These are phyloP conservation scores for Hypoxylon sp. DNA, from an alignment of 2,329 filamentous ascomycete species.

Conservation along the genomic window DNA sequence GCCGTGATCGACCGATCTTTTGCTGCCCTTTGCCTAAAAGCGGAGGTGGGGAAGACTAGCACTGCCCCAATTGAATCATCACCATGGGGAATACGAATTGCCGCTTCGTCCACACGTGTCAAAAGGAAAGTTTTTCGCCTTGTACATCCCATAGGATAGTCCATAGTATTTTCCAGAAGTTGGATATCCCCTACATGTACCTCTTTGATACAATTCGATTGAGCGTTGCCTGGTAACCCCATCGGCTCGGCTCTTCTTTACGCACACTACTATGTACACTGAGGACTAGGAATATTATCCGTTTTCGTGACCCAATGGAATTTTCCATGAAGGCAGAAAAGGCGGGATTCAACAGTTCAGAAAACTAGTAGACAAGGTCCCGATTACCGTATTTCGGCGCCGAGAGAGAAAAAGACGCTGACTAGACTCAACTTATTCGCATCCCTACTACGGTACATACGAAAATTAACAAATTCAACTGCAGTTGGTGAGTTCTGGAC, in stretches of 20 bases:
- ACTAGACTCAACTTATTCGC: slow-evolving; percentile 16
- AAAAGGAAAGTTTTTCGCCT: slow-evolving; percentile 16
- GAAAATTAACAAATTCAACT: slow-evolving; percentile 25
- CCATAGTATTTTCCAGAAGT: slow-evolving; percentile 12
- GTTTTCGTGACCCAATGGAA: not conserved
- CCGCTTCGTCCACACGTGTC: slow-evolving; percentile 39
- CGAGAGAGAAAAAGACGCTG: slow-evolving; percentile 12
- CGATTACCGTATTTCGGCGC: slow-evolving; percentile 30
- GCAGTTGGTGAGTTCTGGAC: slow-evolving; percentile 23
- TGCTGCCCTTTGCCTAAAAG: slow-evolving; percentile 43
- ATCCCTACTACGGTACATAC: slow-evolving; percentile 6
- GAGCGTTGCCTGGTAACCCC: slow-evolving; percentile 10
- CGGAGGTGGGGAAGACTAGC: slow-evolving; percentile 46
- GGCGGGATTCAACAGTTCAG: slow-evolving; percentile 8
- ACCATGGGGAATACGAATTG: slow-evolving; percentile 49
- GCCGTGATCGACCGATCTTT: slow-evolving; percentile 49
- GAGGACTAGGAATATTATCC: not conserved
- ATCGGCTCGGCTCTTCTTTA: slow-evolving; percentile 2
- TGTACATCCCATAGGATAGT: slow-evolving; percentile 16
- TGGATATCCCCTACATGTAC: slow-evolving; percentile 8
- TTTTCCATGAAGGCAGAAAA: slow-evolving; percentile 7
- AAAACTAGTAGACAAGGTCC: slow-evolving; percentile 6
- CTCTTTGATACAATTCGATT: slow-evolving; percentile 10
- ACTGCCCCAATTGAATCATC: slow-evolving; percentile 39
- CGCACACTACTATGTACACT: not conserved